Evolutionary conservation across 352 stramenopile genomes (phyloP), one percentile per base, ranked within the genome.

Genomic region (Discostella stelligera): DNA sequence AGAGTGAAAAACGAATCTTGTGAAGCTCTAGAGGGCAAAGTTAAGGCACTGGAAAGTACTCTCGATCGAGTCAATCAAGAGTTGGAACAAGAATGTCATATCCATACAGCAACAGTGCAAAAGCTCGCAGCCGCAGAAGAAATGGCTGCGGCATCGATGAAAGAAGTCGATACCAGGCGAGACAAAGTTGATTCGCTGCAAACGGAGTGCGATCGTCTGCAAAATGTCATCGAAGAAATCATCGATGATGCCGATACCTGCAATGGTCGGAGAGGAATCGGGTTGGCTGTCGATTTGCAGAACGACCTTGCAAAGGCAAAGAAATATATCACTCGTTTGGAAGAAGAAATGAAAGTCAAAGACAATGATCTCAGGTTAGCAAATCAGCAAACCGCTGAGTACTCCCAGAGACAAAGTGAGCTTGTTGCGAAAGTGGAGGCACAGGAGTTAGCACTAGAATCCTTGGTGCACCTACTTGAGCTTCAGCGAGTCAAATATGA

Each of bases 371-470:
- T 83, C 20, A 66, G 71, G 52, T 32, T 74, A 48, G 44, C 27
- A 41, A 82, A 27, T 20, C 37, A 50, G 32, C 25, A 72, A 18
- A 39, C 39, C 46, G 56, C 71, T 10, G 27, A 61, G 41, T 50
- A 32, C 44, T 59, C 20, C 14, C 44, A 25, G 39, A 64, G 30
- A 54, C 0, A 55, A 3, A 30, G 66, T 8, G n/a, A 41, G 20
- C 1, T 65, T 6, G 44, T 64, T 18, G 39, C 18, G 48, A 18
- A 75, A 13, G 49, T 70, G 13, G 54, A 69, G 8, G 65, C 78
- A n/a, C 76, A 83, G 44, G 66, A 79, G 48, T 37, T 65, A 46
- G 52, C 76, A 37, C 71, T 83, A 3, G 49, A 69, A 44, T 74
- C 70, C 16, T 48, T 83, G 11, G 64, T 77, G 20, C 27, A 68